Evolutionary conservation across 805 yeast genomes (phyloP).

Genomic region (Barnettozyma wickerhamii): DNA sequence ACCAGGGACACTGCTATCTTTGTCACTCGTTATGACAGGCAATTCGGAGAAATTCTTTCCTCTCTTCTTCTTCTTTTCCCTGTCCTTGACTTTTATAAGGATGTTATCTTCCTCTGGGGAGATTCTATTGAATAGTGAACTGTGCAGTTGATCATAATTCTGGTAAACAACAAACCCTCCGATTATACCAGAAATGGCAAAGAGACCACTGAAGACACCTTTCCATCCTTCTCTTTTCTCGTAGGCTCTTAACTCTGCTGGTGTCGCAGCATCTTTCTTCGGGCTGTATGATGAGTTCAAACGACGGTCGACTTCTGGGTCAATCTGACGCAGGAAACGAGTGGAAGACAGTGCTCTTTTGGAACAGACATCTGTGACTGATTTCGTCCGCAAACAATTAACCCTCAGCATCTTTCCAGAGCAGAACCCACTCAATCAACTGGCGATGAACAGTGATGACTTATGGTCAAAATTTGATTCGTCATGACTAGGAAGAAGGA

Average conservation of each 20-base stretch:
- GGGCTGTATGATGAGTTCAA: conserved; percentile 5
- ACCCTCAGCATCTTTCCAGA: too few species aligned
- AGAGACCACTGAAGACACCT: conserved; percentile 18
- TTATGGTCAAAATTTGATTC: background rate
- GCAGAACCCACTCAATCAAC: too few species aligned
- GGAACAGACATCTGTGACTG: background rate
- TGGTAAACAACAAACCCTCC: conserved; percentile 8
- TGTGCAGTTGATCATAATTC: conserved; percentile 4
- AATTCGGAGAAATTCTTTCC: conserved; percentile 19
- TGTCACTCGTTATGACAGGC: conserved; percentile 30
- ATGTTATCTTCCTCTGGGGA: conserved; percentile 29
- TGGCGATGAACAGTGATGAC: too few species aligned
- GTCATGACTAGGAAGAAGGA: too few species aligned
- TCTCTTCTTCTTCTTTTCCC: conserved; percentile 20
- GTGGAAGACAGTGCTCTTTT: background rate
- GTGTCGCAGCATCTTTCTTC: conserved; percentile 13
- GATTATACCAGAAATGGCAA: conserved; percentile 9
- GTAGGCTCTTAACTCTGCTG: conserved; percentile 16
- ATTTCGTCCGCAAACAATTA: background rate
- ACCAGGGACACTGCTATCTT: conserved; percentile 46
- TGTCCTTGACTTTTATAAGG: conserved; percentile 25
- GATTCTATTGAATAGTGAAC: conserved; percentile 4
- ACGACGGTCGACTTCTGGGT: conserved; percentile 3
- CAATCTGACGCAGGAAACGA: background rate
- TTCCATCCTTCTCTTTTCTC: conserved; percentile 17